Evolutionary conservation across 805 yeast genomes (phyloP).

Genomic region (Starmerella tilneyi): DNA sequence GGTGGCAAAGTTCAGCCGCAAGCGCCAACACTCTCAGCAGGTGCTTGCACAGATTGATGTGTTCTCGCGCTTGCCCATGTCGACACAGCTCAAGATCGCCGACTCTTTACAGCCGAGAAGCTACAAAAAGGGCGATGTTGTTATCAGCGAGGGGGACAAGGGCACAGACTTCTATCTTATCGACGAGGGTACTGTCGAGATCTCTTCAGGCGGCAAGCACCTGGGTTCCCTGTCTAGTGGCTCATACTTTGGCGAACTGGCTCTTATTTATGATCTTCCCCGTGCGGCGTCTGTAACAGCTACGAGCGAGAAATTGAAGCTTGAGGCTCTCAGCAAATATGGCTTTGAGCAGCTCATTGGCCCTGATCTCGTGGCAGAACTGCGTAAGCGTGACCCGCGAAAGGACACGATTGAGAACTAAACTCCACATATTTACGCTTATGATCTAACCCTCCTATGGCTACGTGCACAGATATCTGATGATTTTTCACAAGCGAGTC

Average conservation of each 20-base stretch:
- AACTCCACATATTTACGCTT: conserved; percentile 1
- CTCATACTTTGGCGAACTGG: conserved; percentile 94
- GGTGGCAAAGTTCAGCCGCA: conserved; percentile 79
- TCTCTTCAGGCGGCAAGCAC: conserved; percentile 46
- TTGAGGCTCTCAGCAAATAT: conserved; percentile 82
- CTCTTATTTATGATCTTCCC: conserved; percentile 80
- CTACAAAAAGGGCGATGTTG: conserved; percentile 58
- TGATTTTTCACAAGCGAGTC: too few relatives aligned
- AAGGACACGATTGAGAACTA: conserved; percentile 2
- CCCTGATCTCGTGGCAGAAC: conserved; percentile 72
- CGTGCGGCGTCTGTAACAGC: conserved; percentile 91
- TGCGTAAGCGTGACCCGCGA: conserved; percentile 72
- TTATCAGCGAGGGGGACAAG: conserved; percentile 76
- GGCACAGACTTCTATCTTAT: conserved; percentile 68
- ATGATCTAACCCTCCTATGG: conserved; percentile 1
- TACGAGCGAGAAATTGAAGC: conserved; percentile 52
- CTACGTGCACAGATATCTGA: too few relatives aligned
- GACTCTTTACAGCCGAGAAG: conserved; percentile 81
- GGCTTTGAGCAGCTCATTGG: conserved; percentile 93
- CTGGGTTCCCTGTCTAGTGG: conserved; percentile 59
- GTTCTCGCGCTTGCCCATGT: conserved; percentile 56
- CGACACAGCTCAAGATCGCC: conserved; percentile 83
- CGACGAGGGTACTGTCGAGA: conserved; percentile 75
- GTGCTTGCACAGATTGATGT: conserved; percentile 81
- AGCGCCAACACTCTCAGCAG: conserved; percentile 81